Conservation (phyloP, 805 yeast genomes). For the Isabelozyma gotoi region DNA sequence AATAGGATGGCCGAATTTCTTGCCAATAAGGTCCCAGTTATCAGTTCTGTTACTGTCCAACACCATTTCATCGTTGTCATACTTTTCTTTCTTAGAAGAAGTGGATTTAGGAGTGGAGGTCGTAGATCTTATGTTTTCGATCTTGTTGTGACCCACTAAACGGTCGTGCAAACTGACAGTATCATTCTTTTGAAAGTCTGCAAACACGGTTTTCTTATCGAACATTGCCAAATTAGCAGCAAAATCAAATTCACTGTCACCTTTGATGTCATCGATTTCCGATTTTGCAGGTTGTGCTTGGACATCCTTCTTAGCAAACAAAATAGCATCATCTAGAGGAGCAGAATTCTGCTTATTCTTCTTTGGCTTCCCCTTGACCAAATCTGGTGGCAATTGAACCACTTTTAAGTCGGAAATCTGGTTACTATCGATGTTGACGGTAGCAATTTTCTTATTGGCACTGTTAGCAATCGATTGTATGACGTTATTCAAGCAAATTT, state of each 20-base stretch:
- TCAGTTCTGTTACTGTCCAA: conserved; percentile 43
- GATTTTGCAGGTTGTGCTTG: conserved; percentile 4
- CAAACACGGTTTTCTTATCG: conserved; percentile 77
- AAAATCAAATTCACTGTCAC: conserved; percentile 76
- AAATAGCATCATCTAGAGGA: conserved; percentile 30
- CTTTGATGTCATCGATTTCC: conserved; percentile 37
- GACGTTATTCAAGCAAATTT: conserved; percentile 25
- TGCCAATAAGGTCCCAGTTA: conserved; percentile 53
- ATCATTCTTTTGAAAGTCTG: conserved; percentile 69
- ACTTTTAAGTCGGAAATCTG: conserved; percentile 57
- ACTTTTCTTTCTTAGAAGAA: conserved; percentile 44
- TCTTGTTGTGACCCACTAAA: conserved; percentile 73
- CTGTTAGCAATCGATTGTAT: conserved; percentile 8
- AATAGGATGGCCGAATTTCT: background rate
- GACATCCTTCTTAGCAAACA: conserved; percentile 16
- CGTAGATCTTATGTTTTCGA: conserved; percentile 20
- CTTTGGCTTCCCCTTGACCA: conserved; percentile 13
- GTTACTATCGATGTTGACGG: conserved; percentile 26
- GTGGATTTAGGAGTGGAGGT: conserved; percentile 7
- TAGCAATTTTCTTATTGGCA: conserved; percentile 12
- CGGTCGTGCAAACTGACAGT: conserved; percentile 57
- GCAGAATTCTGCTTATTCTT: conserved; percentile 16
- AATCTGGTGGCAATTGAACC: conserved; percentile 47
- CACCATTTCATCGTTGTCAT: conserved; percentile 75
- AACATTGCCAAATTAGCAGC: conserved; percentile 77